A percentile compares a stretch with the other conserved stretches of the same genome.
phyloP scores from a whole-genome alignment of 495 filamentous ascomycete genomes.

The Geoglossum glabrum region DNA sequence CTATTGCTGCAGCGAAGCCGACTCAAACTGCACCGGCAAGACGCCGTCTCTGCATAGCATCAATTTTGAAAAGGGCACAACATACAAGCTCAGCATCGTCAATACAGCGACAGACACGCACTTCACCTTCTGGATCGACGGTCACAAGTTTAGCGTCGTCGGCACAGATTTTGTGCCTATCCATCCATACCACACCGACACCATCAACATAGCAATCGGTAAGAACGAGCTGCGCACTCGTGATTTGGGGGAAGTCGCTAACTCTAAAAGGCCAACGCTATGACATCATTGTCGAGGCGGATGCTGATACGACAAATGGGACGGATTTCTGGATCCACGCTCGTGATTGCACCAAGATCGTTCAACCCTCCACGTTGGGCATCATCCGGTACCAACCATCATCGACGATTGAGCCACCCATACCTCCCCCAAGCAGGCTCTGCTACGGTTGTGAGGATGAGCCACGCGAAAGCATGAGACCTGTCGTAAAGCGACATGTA shows the following conservation, averaged over 20 bases:
- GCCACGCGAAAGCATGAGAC: background rate
- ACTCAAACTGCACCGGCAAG: no score
- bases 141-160: conserved; percentile 29
- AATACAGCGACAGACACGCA: conserved; percentile 31
- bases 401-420: background rate
- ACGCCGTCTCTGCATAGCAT: conserved; percentile 6
- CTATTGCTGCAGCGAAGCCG: no score
- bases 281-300: conserved; percentile 47
- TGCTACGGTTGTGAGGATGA: background rate
- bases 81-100: conserved; percentile 35
- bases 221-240: no score
- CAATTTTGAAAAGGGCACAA: conserved; percentile 24
- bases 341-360: background rate
- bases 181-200: conserved; percentile 22
- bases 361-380: conserved; percentile 13
- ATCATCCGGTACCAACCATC: conserved; percentile 35
- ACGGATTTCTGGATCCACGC: conserved; percentile 42
- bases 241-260: no score
- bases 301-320: conserved; percentile 5
- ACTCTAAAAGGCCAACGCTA: conserved; percentile 35
- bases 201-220: conserved; percentile 32
- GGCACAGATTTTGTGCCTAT: conserved; percentile 31
- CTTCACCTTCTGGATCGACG: conserved; percentile 30
- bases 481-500: background rate
- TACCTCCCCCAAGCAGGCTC: background rate